Conservation (phyloP, 306 rosid species). For the Spatholobus suberectus region DNA sequence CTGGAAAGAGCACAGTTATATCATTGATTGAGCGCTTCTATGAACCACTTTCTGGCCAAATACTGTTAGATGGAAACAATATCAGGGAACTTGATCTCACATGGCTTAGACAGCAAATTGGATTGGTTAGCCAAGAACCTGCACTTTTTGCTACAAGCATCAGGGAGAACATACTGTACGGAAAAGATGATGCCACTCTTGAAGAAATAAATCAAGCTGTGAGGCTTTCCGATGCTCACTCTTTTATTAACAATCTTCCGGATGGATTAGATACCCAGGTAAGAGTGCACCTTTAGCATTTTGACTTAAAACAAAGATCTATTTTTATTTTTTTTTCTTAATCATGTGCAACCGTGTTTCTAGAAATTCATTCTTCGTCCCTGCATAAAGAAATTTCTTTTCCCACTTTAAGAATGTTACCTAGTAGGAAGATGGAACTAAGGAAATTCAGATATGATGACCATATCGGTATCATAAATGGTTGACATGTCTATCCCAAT, state of each 20-base stretch:
- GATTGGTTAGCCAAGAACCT: conserved; percentile 91
- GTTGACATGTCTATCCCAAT: neutral
- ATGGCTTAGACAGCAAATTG: conserved; percentile 87
- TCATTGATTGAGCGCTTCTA: conserved; percentile 90
- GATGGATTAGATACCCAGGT: conserved; percentile 91
- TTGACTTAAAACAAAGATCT: neutral
- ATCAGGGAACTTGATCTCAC: conserved; percentile 71
- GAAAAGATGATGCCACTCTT: conserved; percentile 77
- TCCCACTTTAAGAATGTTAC: neutral
- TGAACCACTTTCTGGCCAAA: conserved; percentile 81
- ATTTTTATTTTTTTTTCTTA: neutral
- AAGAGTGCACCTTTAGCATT: neutral
- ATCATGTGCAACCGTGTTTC: neutral
- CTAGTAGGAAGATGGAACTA: neutral
- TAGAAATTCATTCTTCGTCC: neutral
- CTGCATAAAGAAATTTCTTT: neutral
- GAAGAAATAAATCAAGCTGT: conserved; percentile 72
- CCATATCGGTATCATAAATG: neutral
- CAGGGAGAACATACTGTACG: conserved; percentile 82
- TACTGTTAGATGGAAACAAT: conserved; percentile 64
- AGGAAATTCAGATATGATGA: neutral
- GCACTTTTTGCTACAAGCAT: conserved; percentile 90
- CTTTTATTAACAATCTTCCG: conserved; percentile 88
- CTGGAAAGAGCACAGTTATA: conserved; percentile 85
- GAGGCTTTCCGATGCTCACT: conserved; percentile 74